Conservation (phyloP, 116 monocot species). For the Posidonia oceanica region DNA sequence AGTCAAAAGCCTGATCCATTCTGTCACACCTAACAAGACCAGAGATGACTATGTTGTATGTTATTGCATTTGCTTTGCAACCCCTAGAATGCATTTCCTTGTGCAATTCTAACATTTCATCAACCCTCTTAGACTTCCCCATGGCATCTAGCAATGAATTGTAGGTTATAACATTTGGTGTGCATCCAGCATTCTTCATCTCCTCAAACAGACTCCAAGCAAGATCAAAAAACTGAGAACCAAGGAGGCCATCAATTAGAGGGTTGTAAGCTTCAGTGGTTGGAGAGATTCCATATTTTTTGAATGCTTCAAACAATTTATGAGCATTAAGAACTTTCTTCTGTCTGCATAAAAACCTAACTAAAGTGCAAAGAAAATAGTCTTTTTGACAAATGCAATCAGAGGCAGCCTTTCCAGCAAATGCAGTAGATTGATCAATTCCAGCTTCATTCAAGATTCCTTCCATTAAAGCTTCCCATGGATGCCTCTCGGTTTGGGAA, state of each 20-base stretch:
- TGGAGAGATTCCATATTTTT: conserved; percentile 42
- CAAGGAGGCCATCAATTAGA: conserved; percentile 48
- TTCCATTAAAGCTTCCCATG: conserved; percentile 65
- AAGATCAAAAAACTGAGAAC: conserved; percentile 13
- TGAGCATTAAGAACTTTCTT: conserved; percentile 49
- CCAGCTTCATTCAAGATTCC: conserved; percentile 57
- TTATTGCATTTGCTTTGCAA: conserved; percentile 49
- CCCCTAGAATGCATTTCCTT: conserved; percentile 63
- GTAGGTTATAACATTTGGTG: conserved; percentile 63
- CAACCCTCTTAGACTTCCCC: conserved; percentile 46
- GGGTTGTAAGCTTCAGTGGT: conserved; percentile 50
- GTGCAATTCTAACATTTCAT: conserved; percentile 57
- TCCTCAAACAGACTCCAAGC: conserved; percentile 51
- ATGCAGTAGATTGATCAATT: conserved; percentile 29
- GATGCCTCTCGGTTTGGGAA: conserved; percentile 31
- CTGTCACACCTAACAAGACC: conserved; percentile 54
- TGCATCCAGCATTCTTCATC: conserved; percentile 54
- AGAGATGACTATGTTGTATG: conserved; percentile 71
- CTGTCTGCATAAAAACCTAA: conserved; percentile 58
- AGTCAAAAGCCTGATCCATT: conserved; percentile 67
- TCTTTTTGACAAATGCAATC: conserved; percentile 41
- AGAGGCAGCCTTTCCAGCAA: conserved; percentile 35
- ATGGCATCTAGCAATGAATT: conserved; percentile 55
- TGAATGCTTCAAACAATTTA: conserved; percentile 56
- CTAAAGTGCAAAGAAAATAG: conserved; percentile 49